Base-by-base conservation (phyloP, 495 filamentous ascomycete genomes). In the Penicillium antarcticum region DNA sequence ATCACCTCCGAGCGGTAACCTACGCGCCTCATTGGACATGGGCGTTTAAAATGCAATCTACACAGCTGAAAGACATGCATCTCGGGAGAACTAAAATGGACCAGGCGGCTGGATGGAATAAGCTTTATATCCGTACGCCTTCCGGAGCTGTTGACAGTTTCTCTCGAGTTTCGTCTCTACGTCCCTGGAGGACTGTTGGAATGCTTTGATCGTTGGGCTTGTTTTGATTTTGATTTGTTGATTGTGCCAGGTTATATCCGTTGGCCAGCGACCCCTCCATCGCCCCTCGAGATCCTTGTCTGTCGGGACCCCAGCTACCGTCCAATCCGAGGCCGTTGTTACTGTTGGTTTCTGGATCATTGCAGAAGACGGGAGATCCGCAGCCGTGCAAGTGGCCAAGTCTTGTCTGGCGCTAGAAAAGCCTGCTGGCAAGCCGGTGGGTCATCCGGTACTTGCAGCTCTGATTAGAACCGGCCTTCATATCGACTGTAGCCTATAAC, bases 111-210 rank as follows among this genome's bases (percentile, higher is more conserved):
- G 43, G 35, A 19, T 18, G 37, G 34, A 46, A 45, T 48, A 61
- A 58, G 54, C 54, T 62, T 65, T 59, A 65, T 65, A 65, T 62
- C 55, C 37, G 45, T 29, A 42, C 58, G 58, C 62, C 58, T 57
- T 52, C 55, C 57, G 59, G 42, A 42, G 29, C 31, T 1, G 24
- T 31, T 39, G 16, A 7, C 39, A 19, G 21, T 37, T 42, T 36
- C 6, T 16, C 19, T 29, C 26, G 26, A 11, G 14, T 47, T 35
- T 36, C 38, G 19, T 36, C 32, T 24, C 33, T 9, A 37, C 44
- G 38, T 31, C 35, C 40, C 26, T 44, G 39, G 38, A 17, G 38
- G 39, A 35, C 38, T 40, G 42, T 42, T 9, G 6, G 13, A 6
- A 52, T 48, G 42, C 48, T 43, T 32, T 54, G 7, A 11, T n/a